Base-by-base conservation (phyloP, 1,139 yeast species). In the Saccharomyces hybrid region DNA sequence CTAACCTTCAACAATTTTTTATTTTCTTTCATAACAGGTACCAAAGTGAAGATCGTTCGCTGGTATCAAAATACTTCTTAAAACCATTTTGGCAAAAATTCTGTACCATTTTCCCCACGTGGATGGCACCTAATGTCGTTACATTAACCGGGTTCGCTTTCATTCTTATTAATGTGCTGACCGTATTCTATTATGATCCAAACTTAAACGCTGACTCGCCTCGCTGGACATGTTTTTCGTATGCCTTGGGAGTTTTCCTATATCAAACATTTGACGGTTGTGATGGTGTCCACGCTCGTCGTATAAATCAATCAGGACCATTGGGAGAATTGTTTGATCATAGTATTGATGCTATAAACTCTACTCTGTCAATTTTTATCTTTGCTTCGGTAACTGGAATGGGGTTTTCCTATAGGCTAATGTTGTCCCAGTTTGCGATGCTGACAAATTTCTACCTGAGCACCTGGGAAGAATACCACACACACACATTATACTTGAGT, bases 251-350 rank as follows among this genome's bases (percentile, higher is more conserved):
- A 2, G 74, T 91, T 61, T 90, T 91, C 69, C 75, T 90, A 78
- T 91, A 91, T 70, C 98, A 91, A 68, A 91, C 97, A 0, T 89
- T 91, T 70, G 98, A 91, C 72, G 97, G 97, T 1, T 88, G 96
- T 71, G 98, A 91, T 70, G 98, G 98, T 5, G 81, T 86, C 59
- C 98, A 91, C 70, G 97, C 97, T 8, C 78, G 84, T 54, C 79
- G 93, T 65, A 91, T 97, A 1, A 95, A 95, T n/a, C 96, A 89
- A 71, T 82, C 90, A 62, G 95, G 97, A 2, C 97, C 98, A 2
- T 75, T 91, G 64, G 98, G 98, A 44, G 97, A 91, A 70, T 76
- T 91, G 56, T 91, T 91, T 67, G 98, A 91, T 67, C 98, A 91
- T 66, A 88, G 96, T 59, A 83, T 89, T 50, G 97, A 91, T 72